phyloP scores from a whole-genome alignment of 2,329 filamentous ascomycete species.

The Penicillium sp. region DNA sequence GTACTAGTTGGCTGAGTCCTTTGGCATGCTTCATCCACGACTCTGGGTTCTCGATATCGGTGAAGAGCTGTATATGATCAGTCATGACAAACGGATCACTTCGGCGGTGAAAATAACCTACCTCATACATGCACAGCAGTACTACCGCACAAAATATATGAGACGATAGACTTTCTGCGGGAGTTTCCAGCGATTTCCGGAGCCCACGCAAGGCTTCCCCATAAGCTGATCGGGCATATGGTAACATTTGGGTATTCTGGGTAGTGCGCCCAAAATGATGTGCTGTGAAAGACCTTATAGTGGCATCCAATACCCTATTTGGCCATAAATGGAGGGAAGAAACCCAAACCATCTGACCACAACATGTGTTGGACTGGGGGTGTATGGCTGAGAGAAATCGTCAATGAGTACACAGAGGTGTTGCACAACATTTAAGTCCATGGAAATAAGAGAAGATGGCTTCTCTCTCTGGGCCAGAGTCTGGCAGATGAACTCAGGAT shows the following conservation, averaged over 20 bases:
- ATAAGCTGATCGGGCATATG: slow-evolving; percentile 26
- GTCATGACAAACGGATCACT: neutral
- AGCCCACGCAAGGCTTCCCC: slow-evolving; percentile 25
- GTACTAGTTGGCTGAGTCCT: slow-evolving; percentile 26
- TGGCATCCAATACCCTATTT: slow-evolving; percentile 25
- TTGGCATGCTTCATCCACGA: slow-evolving; percentile 34
- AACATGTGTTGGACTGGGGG: slow-evolving; percentile 16
- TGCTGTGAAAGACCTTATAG: slow-evolving; percentile 27
- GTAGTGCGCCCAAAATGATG: slow-evolving; percentile 25
- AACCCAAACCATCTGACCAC: slow-evolving; percentile 25
- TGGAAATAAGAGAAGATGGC: slow-evolving; percentile 4
- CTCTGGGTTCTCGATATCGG: slow-evolving; percentile 23
- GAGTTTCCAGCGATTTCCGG: slow-evolving; percentile 19
- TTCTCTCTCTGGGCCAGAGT: neutral
- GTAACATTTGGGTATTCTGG: slow-evolving; percentile 21
- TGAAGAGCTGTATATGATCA: slow-evolving; percentile 25
- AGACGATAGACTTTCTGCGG: slow-evolving; percentile 23
- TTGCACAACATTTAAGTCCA: slow-evolving; percentile 23
- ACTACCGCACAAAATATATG: slow-evolving; percentile 31
- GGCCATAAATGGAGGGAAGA: slow-evolving; percentile 27
- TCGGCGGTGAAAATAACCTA: slow-evolving; percentile 1
- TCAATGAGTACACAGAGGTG: slow-evolving; percentile 21
- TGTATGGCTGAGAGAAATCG: slow-evolving; percentile 23
- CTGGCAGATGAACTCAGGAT: neutral
- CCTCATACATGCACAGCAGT: slow-evolving; percentile 32